Evolutionary conservation across 2,329 filamentous ascomycete species (phyloP).

Genomic region (Paraconiothyrium sp.): DNA sequence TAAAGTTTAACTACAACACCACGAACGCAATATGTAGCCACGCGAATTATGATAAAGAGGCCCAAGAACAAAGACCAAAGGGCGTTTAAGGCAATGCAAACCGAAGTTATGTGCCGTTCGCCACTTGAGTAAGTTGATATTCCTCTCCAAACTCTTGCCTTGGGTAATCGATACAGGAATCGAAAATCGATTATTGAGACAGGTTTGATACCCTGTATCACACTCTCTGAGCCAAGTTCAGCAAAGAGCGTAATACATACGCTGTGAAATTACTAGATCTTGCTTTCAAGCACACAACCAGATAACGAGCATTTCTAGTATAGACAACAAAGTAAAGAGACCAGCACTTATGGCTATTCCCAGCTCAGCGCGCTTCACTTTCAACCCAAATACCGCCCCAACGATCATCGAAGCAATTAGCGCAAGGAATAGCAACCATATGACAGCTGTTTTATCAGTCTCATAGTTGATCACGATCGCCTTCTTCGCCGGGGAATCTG

Average conservation of each 20-base stretch:
- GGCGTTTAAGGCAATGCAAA: too few relatives aligned
- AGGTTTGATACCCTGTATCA: background rate
- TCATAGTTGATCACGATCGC: background rate
- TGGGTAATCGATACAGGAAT: too few relatives aligned
- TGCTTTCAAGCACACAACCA: background rate
- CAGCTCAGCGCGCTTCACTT: background rate
- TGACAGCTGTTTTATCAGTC: background rate
- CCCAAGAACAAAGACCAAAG: too few relatives aligned
- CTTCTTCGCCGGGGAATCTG: background rate
- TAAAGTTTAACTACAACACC: too few relatives aligned
- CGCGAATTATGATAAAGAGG: too few relatives aligned
- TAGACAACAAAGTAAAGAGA: background rate
- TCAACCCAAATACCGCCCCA: background rate
- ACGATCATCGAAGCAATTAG: background rate
- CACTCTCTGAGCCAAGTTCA: background rate
- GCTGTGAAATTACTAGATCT: background rate
- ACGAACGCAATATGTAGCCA: too few relatives aligned
- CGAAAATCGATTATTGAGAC: too few relatives aligned
- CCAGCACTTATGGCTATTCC: constrained; percentile 1
- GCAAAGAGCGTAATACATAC: background rate
- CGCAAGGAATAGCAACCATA: background rate
- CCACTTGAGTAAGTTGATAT: too few relatives aligned
- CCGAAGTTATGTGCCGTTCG: too few relatives aligned
- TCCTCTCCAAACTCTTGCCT: too few relatives aligned
- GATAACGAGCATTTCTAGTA: background rate